Conservation (phyloP, 208 protist species). For the Endotrypanum monterogeii region DNA sequence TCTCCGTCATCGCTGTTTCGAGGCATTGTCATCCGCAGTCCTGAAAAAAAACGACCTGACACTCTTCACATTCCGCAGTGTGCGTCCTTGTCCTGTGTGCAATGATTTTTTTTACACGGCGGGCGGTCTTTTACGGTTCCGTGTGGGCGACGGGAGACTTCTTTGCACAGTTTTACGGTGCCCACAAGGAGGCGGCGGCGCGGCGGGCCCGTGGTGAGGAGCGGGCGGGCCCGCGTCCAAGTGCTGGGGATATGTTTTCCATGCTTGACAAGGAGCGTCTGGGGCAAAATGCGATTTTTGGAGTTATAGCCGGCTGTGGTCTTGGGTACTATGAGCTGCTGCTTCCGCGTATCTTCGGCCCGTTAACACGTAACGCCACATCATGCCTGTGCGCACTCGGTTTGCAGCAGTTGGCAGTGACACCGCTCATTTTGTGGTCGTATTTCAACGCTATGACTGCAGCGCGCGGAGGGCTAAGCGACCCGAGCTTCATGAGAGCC, state of each 20-base stretch:
- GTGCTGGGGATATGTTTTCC: constrained; percentile 46
- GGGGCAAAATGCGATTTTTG: constrained; percentile 45
- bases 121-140: constrained; percentile 24
- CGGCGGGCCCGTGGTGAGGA: constrained; percentile 45
- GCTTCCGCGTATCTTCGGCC: constrained; percentile 43
- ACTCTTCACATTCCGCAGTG: background rate
- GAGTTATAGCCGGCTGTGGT: constrained; percentile 33
- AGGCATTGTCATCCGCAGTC: background rate
- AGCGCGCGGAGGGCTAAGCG: constrained; percentile 51
- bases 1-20: background rate
- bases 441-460: constrained; percentile 81
- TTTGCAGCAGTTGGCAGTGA: constrained; percentile 70
- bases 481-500: constrained; percentile 55
- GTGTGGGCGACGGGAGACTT: constrained; percentile 66
- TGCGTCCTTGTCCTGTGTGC: background rate
- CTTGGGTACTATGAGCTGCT: constrained; percentile 31
- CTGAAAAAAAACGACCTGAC: too few species aligned
- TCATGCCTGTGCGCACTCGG: constrained; percentile 50
- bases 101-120: constrained; percentile 15
- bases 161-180: constrained; percentile 72
- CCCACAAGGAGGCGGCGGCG: constrained; percentile 52
- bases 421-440: constrained; percentile 53
- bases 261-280: constrained; percentile 67
- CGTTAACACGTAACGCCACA: constrained; percentile 31
- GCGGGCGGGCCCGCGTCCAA: constrained; percentile 32